Percentiles rank a stretch among this genome's conserved stretches.
Evolutionary conservation across 306 rosid species (phyloP).

Genomic region (Echinosophora koreensis): DNA sequence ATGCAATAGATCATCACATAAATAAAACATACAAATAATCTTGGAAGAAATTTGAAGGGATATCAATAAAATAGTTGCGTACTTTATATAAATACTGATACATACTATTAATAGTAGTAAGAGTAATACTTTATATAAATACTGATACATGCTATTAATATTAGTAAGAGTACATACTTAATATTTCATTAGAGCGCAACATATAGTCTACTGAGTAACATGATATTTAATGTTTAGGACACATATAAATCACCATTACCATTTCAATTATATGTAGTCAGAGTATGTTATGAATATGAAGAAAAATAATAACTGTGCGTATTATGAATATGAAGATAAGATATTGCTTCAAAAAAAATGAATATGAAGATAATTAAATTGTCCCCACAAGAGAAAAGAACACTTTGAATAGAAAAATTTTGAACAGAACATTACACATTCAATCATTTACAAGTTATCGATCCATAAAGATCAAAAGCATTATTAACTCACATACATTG

Average conservation of each 20-base stretch:
- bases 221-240: slow-evolving; percentile 36
- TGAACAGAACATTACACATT: slow-evolving; percentile 8
- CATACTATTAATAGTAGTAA: no score
- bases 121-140: neutral
- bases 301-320: neutral
- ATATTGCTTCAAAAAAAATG: no score
- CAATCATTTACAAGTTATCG: slow-evolving; percentile 42
- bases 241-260: neutral
- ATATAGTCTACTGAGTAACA: neutral
- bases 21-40: neutral
- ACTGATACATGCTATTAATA: neutral
- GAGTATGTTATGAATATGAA: neutral
- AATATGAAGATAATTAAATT: neutral
- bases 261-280: neutral
- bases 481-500: neutral
- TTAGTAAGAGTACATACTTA: slow-evolving; percentile 34
- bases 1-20: neutral
- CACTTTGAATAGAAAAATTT: neutral
- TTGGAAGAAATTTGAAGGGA: slow-evolving; percentile 8
- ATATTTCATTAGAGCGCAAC: slow-evolving; percentile 2
- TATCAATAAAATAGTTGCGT: neutral
- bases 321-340: no score
- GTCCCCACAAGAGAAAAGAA: slow-evolving; percentile 45
- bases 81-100: neutral
- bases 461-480: slow-evolving; percentile 38